Percentiles rank a stretch among this genome's conserved stretches.
Conservation (phyloP, 2,329 filamentous ascomycete genomes). For the Colletotrichum lentis region DNA sequence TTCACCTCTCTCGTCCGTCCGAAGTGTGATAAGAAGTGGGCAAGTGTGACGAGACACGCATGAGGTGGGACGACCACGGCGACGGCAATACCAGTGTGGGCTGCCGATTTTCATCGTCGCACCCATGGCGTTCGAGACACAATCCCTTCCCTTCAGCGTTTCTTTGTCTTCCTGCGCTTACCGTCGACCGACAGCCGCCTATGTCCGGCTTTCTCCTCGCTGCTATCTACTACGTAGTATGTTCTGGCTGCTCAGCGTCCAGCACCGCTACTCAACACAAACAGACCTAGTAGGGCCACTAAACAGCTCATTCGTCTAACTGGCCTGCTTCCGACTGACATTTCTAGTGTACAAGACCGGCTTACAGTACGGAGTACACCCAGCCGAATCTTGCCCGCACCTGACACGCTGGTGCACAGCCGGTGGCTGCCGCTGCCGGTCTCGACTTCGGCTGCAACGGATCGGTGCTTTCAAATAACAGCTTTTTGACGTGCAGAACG, state of each 20-base stretch:
- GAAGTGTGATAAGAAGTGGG: not conserved
- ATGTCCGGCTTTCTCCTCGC: not conserved
- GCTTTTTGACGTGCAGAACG: not conserved
- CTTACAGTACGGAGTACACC: constrained; percentile 27
- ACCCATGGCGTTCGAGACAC: constrained; percentile 18
- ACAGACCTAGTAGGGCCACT: constrained; percentile 2
- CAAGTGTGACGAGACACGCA: constrained; percentile 3
- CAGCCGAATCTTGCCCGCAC: constrained; percentile 4
- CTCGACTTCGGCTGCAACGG: constrained; percentile 15
- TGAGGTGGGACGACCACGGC: constrained; percentile 12
- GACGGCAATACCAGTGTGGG: constrained; percentile 1
- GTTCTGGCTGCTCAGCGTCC: constrained; percentile 13
- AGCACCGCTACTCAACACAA: constrained; percentile 6
- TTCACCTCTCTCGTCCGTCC: not conserved
- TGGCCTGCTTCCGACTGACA: constrained; percentile 8
- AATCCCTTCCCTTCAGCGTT: constrained; percentile 1
- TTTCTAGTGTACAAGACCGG: constrained; percentile 14
- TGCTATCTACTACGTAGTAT: too few species aligned
- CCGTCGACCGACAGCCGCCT: constrained; percentile 1
- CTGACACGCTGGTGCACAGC: constrained; percentile 7
- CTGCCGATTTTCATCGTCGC: constrained; percentile 17
- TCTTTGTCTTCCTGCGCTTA: constrained; percentile 4
- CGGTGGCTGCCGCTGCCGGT: constrained; percentile 19
- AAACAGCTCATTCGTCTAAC: constrained; percentile 4
- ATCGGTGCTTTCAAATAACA: constrained; percentile 12